Percentiles rank a stretch among this genome's conserved stretches.
These are phyloP conservation scores for Acorus gramineus DNA, from an alignment of 106 monocot species.

Conservation along the genomic window DNA sequence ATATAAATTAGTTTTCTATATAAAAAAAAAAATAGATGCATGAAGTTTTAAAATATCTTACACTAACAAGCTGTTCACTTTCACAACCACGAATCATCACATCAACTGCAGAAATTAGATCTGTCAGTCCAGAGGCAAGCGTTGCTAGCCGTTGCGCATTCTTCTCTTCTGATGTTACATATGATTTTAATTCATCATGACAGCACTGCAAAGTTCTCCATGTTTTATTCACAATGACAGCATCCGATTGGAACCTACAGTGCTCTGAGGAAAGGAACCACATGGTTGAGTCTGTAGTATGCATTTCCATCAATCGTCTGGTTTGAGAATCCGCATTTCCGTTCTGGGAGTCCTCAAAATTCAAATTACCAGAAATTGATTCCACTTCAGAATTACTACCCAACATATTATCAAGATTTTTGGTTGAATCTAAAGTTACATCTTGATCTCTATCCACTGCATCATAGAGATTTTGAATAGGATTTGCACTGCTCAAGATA, in stretches of 20 bases:
- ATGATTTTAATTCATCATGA: slow-evolving; percentile 29
- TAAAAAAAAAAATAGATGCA: no score
- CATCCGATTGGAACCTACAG: slow-evolving; percentile 2
- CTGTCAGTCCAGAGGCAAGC: slow-evolving; percentile 34
- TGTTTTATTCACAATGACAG: slow-evolving; percentile 37
- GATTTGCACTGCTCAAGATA: slow-evolving; percentile 1
- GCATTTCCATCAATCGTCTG: slow-evolving; percentile 63
- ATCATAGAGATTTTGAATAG: slow-evolving; percentile 4
- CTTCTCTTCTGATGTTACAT: slow-evolving; percentile 18
- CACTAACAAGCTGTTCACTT: slow-evolving; percentile 18
- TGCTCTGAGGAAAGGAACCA: slow-evolving; percentile 11
- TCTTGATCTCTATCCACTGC: slow-evolving; percentile 2
- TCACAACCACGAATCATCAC: slow-evolving; percentile 44
- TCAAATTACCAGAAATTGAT: slow-evolving; percentile 43
- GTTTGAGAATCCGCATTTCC: slow-evolving; percentile 11
- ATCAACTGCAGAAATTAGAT: slow-evolving; percentile 72
- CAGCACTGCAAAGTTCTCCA: slow-evolving; percentile 48
- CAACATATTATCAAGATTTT: slow-evolving; percentile 10
- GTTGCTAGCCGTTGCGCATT: slow-evolving; percentile 27
- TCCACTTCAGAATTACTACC: slow-evolving; percentile 23
- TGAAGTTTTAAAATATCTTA: slow-evolving; percentile 18
- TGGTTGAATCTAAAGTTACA: slow-evolving; percentile 8
- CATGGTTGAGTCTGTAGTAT: slow-evolving; percentile 40
- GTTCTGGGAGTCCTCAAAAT: slow-evolving; percentile 11
- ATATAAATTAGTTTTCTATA: no score